These are phyloP conservation scores for Zea luxurians DNA, from an alignment of 176 grass and related monocot genomes.

Conservation along the genomic window DNA sequence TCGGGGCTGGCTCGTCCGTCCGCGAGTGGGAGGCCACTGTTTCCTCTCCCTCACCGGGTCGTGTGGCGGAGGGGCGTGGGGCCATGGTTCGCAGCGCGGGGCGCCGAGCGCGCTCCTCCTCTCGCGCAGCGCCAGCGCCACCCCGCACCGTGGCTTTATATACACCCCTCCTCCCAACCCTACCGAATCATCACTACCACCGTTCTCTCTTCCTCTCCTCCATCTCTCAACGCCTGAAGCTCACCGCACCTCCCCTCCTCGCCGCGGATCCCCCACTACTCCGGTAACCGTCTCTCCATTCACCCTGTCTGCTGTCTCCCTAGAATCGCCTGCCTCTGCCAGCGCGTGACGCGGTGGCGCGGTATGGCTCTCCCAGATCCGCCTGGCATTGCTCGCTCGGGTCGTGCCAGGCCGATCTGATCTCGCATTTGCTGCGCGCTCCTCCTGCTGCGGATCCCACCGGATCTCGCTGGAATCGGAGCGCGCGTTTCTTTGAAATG, in stretches of 20 bases:
- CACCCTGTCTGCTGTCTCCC: not conserved
- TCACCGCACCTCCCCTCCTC: not conserved
- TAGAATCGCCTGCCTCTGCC: not conserved
- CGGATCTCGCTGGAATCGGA: constrained; percentile 20
- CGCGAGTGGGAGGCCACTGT: constrained; percentile 36
- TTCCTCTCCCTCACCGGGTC: constrained; percentile 31
- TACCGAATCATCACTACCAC: constrained; percentile 16
- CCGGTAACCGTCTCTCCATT: constrained; percentile 32
- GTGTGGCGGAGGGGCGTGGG: constrained; percentile 24
- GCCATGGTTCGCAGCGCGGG: constrained; percentile 10
- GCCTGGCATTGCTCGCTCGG: constrained; percentile 36
- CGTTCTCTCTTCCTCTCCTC: not conserved
- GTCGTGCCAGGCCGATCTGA: constrained; percentile 24
- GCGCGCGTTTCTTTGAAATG: not conserved
- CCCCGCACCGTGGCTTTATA: constrained; percentile 27
- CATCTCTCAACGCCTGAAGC: not conserved
- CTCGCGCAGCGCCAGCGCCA: not conserved
- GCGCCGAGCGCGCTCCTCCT: constrained; percentile 47
- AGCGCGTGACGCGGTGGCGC: not conserved
- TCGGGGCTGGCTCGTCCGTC: not conserved
- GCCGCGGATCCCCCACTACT: not conserved
- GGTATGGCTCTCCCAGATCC: constrained; percentile 13
- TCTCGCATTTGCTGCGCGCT: not conserved
- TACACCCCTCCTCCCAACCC: constrained; percentile 31
- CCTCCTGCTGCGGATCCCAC: constrained; percentile 31